These are phyloP conservation scores for Chaetomiaceae sp. DNA, from an alignment of 2,329 filamentous ascomycete genomes.

Conservation along the genomic window DNA sequence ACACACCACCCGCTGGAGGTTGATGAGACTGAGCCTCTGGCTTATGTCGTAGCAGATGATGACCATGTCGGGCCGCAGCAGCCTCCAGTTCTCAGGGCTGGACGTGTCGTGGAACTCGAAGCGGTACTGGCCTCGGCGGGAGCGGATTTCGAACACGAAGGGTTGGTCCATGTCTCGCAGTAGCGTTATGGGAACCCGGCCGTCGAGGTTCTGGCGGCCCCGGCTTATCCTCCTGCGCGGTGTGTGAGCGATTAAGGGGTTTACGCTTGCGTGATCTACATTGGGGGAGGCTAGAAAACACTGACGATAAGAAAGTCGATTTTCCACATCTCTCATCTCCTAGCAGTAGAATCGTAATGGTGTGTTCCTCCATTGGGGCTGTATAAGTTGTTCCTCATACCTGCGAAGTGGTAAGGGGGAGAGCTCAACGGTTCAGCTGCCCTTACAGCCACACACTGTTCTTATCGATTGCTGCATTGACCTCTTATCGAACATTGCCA, in stretches of 20 bases:
- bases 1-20: conserved; percentile 51
- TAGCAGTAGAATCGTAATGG: conserved; percentile 50
- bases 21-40: conserved; percentile 50
- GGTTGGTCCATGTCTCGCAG: conserved; percentile 56
- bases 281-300: conserved; percentile 21
- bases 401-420: not conserved
- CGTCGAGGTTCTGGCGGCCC: conserved; percentile 27
- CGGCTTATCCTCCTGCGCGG: conserved; percentile 45
- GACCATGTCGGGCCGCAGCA: conserved; percentile 52
- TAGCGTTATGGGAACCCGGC: conserved; percentile 38
- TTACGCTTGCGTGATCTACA: not conserved
- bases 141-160: conserved; percentile 50
- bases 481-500: too few relatives aligned
- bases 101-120: conserved; percentile 57
- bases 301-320: conserved; percentile 56
- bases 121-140: conserved; percentile 41
- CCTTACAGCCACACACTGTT: too few relatives aligned
- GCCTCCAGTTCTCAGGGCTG: conserved; percentile 51
- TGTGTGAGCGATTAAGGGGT: conserved; percentile 1
- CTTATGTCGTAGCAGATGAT: conserved; percentile 58
- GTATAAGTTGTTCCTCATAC: not conserved
- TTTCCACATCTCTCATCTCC: conserved; percentile 56
- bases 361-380: conserved; percentile 39
- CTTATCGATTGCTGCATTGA: too few relatives aligned
- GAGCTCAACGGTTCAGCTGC: not conserved